Percentiles rank a stretch among this genome's conserved stretches.
phyloP scores from a whole-genome alignment of 805 yeast species.

The Yarrowia sp. region DNA sequence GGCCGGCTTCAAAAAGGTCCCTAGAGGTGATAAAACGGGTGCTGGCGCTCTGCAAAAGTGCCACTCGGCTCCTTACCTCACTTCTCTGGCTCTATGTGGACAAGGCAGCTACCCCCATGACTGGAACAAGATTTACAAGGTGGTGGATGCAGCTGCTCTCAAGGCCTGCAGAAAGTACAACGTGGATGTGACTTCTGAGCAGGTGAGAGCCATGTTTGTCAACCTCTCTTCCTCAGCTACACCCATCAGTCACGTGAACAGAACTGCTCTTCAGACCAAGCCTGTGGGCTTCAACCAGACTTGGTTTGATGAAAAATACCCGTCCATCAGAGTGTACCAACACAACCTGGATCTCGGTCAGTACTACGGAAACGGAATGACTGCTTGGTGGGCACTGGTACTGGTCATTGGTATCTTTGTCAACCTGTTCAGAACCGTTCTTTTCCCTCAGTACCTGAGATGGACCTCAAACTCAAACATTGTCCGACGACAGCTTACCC shows the following conservation, averaged over 20 bases:
- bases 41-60: constrained; percentile 15
- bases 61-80: background rate
- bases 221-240: background rate
- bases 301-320: background rate
- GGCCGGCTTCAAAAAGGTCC: background rate
- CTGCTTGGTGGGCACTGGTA: constrained; percentile 38
- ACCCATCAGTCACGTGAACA: background rate
- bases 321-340: background rate
- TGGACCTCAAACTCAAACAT: constrained; percentile 18
- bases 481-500: constrained; percentile 35
- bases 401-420: constrained; percentile 32
- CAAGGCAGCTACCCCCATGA: background rate
- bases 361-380: constrained; percentile 33
- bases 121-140: constrained; percentile 10
- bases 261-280: background rate
- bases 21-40: background rate
- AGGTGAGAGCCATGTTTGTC: background rate
- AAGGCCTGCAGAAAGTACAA: constrained; percentile 1
- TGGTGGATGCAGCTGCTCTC: background rate
- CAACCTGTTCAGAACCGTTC: constrained; percentile 31
- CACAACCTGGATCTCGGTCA: constrained; percentile 5
- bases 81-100: constrained; percentile 6
- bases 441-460: constrained; percentile 9
- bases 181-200: background rate
- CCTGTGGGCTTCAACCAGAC: constrained; percentile 19